These are phyloP conservation scores for Cicer chorassanicum DNA, from an alignment of 306 rosid genomes.

Conservation along the genomic window DNA sequence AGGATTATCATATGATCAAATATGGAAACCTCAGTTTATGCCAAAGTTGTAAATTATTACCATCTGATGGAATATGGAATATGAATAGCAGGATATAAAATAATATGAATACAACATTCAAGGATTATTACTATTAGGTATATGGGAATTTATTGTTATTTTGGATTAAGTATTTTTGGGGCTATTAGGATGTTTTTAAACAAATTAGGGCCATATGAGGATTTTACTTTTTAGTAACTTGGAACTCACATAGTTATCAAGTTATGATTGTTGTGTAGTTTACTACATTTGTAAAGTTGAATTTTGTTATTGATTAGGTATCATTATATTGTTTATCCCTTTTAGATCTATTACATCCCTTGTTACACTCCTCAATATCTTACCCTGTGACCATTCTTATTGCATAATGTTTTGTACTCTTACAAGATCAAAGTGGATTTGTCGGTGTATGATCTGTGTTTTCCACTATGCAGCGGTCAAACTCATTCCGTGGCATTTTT, in stretches of 20 bases:
- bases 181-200: background rate
- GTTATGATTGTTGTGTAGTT: conserved; percentile 12
- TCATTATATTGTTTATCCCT: conserved; percentile 7
- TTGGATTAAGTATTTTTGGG: too few species aligned
- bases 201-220: background rate
- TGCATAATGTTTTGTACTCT: conserved; percentile 20
- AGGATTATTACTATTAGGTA: too few species aligned
- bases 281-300: background rate
- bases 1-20: background rate
- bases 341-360: background rate
- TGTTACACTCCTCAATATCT: conserved; percentile 8
- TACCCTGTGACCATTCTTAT: conserved; percentile 8
- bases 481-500: conserved; percentile 52
- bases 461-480: conserved; percentile 69
- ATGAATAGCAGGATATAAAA: too few species aligned
- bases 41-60: too few species aligned
- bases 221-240: background rate
- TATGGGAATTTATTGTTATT: too few species aligned
- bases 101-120: too few species aligned
- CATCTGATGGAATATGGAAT: too few species aligned
- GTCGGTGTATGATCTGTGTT: conserved; percentile 14
- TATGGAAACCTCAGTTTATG: too few species aligned
- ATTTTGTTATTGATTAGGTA: conserved; percentile 12
- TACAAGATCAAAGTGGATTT: conserved; percentile 27
- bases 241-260: background rate